A percentile compares a stretch with the other conserved stretches of the same genome.
phyloP scores from a whole-genome alignment of 305 asterid species.

The Solanum chacoense region DNA sequence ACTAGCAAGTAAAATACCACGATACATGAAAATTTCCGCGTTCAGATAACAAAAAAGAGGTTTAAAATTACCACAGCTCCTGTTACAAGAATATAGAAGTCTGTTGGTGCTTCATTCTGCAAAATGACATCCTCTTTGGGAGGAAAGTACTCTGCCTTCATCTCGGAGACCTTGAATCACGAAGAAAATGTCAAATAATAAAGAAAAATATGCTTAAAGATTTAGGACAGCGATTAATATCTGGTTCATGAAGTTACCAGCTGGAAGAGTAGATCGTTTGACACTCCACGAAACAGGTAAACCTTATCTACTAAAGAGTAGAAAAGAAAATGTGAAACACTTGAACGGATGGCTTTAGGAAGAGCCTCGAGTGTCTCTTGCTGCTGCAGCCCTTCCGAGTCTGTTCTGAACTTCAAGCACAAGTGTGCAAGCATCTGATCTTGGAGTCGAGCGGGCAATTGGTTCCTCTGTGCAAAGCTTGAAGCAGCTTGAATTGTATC shows the following conservation, averaged over 20 bases:
- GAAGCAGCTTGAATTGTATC: slow-evolving; percentile 88
- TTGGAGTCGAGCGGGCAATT: slow-evolving; percentile 60
- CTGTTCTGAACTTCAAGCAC: slow-evolving; percentile 78
- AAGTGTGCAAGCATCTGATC: slow-evolving; percentile 95
- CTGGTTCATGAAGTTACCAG: slow-evolving; percentile 34
- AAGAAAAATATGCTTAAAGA: background rate
- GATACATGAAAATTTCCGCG: background rate
- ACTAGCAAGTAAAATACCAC: background rate
- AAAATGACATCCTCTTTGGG: slow-evolving; percentile 81
- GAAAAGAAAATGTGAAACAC: slow-evolving; percentile 79
- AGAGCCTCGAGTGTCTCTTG: slow-evolving; percentile 78
- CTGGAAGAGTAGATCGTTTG: slow-evolving; percentile 78
- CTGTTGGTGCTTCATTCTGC: slow-evolving; percentile 90
- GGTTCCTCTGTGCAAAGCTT: slow-evolving; percentile 72
- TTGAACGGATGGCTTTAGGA: slow-evolving; percentile 90
- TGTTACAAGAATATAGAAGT: slow-evolving; percentile 59
- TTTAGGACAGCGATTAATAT: background rate
- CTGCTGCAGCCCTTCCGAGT: slow-evolving; percentile 78
- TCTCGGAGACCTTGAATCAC: slow-evolving; percentile 63
- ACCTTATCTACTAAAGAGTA: slow-evolving; percentile 57
- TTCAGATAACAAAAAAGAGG: background rate
- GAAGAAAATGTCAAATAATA: background rate
- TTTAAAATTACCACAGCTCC: slow-evolving; percentile 67
- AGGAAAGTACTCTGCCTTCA: slow-evolving; percentile 88
- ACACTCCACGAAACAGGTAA: slow-evolving; percentile 69